phyloP scores from a whole-genome alignment of 1,139 yeast genomes.

The Nakaseomyces glabratus region DNA sequence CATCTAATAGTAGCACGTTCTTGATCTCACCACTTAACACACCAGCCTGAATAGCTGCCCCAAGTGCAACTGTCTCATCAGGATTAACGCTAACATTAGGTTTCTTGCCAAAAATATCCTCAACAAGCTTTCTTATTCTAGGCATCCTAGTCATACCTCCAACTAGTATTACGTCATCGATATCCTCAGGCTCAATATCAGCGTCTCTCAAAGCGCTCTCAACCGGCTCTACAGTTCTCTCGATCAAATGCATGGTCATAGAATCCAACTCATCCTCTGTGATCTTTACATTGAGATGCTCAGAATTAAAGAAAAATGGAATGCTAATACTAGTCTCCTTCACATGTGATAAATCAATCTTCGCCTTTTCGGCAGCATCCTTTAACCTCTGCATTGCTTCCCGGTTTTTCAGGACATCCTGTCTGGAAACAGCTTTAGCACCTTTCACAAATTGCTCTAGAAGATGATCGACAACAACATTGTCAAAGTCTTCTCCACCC shows the following conservation, averaged over 20 bases:
- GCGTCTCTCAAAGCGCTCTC: conserved; percentile 64
- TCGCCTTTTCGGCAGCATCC: conserved; percentile 64
- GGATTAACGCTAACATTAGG: conserved; percentile 68
- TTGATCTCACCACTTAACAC: conserved; percentile 60
- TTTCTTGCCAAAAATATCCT: conserved; percentile 44
- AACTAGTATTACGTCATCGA: conserved; percentile 64
- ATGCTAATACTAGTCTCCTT: conserved; percentile 47
- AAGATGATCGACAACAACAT: conserved; percentile 46
- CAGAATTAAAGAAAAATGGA: conserved; percentile 48
- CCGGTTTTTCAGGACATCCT: conserved; percentile 14
- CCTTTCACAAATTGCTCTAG: conserved; percentile 38
- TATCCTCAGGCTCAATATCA: conserved; percentile 48
- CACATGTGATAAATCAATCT: conserved; percentile 61
- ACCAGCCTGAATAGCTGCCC: conserved; percentile 82
- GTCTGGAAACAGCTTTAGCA: conserved; percentile 11
- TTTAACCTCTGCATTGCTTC: conserved; percentile 50
- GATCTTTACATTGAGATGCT: conserved; percentile 43
- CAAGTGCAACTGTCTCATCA: conserved; percentile 77
- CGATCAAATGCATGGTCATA: conserved; percentile 52
- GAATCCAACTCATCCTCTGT: conserved; percentile 57
- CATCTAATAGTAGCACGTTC: conserved; percentile 67
- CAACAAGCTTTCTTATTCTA: conserved; percentile 50
- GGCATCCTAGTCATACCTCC: conserved; percentile 91
- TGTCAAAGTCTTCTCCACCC: conserved; percentile 79
- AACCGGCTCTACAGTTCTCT: conserved; percentile 56